Conservation (phyloP, 176 grass and related monocot genomes). For the Guadua angustifolia region DNA sequence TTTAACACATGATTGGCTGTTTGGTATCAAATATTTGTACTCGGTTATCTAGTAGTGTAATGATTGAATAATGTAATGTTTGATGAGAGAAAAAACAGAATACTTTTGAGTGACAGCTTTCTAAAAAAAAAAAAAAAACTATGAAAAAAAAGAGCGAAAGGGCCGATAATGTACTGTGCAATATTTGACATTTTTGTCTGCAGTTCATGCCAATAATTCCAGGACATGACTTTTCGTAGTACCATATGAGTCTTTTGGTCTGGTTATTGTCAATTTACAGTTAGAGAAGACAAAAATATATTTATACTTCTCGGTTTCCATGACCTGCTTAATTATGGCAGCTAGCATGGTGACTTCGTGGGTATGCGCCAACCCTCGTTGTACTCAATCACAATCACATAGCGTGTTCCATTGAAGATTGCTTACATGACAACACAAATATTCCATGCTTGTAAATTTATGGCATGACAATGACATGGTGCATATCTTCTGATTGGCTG, state of each 20-base stretch:
- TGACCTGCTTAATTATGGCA: constrained; percentile 34
- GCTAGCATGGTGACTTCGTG: constrained; percentile 3
- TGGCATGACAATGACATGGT: constrained; percentile 35
- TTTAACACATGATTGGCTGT: too few species aligned
- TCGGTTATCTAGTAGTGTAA: constrained; percentile 9
- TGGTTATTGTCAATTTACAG: constrained; percentile 33
- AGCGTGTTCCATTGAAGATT: constrained; percentile 21
- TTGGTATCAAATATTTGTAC: not conserved
- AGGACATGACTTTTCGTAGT: constrained; percentile 9
- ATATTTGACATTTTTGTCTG: not conserved
- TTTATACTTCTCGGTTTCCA: constrained; percentile 8
- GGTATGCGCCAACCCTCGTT: constrained; percentile 14
- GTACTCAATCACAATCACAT: constrained; percentile 28
- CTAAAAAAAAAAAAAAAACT: not conserved
- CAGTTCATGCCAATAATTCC: constrained; percentile 24
- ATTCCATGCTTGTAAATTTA: not conserved
- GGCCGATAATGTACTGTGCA: not conserved
- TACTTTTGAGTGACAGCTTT: not conserved
- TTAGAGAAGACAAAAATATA: not conserved
- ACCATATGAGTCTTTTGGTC: not conserved
- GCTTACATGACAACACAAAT: constrained; percentile 6
- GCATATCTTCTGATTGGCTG: not conserved
- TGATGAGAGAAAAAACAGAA: not conserved
- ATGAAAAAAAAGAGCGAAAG: not conserved
- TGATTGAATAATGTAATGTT: constrained; percentile 11